Base-by-base conservation (phyloP, 306 rosid species). In the Bauhinia variegata region DNA sequence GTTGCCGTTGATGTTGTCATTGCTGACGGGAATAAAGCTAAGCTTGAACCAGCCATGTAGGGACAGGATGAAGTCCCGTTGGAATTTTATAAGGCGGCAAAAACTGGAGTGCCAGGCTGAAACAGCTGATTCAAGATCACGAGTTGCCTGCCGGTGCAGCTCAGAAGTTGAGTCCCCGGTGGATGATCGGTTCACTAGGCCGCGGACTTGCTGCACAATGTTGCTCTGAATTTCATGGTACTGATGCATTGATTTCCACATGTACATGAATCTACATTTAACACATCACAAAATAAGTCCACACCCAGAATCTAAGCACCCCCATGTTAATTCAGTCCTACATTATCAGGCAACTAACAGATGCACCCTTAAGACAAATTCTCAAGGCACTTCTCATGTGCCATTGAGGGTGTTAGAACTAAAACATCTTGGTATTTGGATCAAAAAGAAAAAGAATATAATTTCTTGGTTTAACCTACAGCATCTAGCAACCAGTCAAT, bases 241-340 rank as follows among this genome's bases (percentile, higher is more conserved):
- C 57, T 82, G 92, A 78, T 90, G 92, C 99, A 95, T 95, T 68
- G 91, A 71, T 79, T 53, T 88, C 99, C 99, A 95, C 99, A 95
- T 88, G 87, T 95, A 95, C 99, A 88, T 90, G 51, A 90, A 67
- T 75, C 99, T 95, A 75, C 82, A 88, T 66, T 78, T 15, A 34
- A 63, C 63, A 85, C 39, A 48, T 61, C 64, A 77, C 34, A 58
- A 49, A 69, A 67, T 11, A 58, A 75, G 33, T 15, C 37, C 15
- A 74, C 28, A 67, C 36, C 52, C 5, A 12, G 38, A 13, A n/a
- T 70, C 37, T 36, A 32, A 70, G 57, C 63, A 73, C 34, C 15
- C 33, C 4, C 41, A 55, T 36, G 12, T 64, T 18, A 33, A 41
- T 50, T 52, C 47, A 15, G 61, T 13, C 3, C 11, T 52, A 55